These are phyloP conservation scores for Leccinum fibrillosum DNA, from an alignment of 768 basidiomycete genomes.

Conservation along the genomic window DNA sequence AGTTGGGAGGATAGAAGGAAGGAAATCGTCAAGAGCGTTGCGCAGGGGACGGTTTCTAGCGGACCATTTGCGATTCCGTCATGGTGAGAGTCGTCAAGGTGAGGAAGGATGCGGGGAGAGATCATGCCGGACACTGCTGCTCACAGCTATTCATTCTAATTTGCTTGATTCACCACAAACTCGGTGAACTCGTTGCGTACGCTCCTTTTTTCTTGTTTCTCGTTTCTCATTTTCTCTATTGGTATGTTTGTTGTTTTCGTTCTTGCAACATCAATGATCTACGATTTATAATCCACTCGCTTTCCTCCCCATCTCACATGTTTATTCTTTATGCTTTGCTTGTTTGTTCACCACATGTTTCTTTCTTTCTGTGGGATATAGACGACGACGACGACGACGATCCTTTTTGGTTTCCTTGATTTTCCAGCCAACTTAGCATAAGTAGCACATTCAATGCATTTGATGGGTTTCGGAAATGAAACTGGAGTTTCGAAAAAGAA, in stretches of 20 bases:
- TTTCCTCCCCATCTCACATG: not conserved
- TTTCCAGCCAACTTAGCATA: not conserved
- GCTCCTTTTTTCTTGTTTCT: conserved; percentile 13
- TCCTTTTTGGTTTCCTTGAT: conserved; percentile 3
- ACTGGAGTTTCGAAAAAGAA: not conserved
- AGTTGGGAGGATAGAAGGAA: conserved; percentile 76
- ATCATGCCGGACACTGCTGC: conserved; percentile 1
- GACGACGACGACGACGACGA: not conserved
- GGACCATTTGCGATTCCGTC: not conserved
- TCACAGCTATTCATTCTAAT: not conserved
- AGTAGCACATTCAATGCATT: not conserved
- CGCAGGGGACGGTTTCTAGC: conserved; percentile 30
- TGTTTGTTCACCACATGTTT: not conserved
- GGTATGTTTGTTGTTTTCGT: not conserved
- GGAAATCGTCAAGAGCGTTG: conserved; percentile 52
- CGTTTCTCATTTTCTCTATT: not conserved
- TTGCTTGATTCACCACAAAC: not conserved
- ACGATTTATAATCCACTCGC: not conserved
- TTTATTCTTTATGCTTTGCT: not conserved
- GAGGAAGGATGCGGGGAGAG: not conserved
- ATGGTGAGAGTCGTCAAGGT: conserved; percentile 1
- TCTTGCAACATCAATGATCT: not conserved
- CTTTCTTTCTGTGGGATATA: conserved; percentile 9
- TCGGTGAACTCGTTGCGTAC: conserved; percentile 15
- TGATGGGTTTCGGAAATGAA: not conserved